Evolutionary conservation across 2,329 filamentous ascomycete species (phyloP), one percentile per base, ranked within the genome.

Genomic region (Penicillium sp.): DNA sequence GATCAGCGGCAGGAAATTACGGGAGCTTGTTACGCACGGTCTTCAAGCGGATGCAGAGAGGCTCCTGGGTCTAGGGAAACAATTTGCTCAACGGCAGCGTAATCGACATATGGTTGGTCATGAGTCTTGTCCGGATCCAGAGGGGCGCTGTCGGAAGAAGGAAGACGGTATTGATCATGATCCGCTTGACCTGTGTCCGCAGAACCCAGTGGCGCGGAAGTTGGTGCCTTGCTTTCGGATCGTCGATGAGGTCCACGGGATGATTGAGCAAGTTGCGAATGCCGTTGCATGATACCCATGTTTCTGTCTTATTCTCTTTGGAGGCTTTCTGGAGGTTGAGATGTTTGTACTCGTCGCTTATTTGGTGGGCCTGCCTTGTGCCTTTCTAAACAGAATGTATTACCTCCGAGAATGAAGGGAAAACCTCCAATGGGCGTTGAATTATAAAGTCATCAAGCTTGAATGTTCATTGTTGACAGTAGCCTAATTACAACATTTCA

Each of bases 141-240:
- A 63, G 41, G 63, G 61, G 2, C 50, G 52, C 8, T 65, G 62
- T 54, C 56, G 60, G 41, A 63, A 51, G 27, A 55, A 60, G 31
- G 55, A 60, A 22, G 39, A 55, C 14, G 53, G 54, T 0, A 36
- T 51, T 30, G 51, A 58, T 48, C 58, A 57, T 30, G 62, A 65
- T 30, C 60, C 59, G 16, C 55, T 59, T 4, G 63, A 65, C 45
- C 30, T 65, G 4, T 65, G 63, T 49, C 62, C 63, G 2, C 57
- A 59, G 25, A 58, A 54, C 42, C 48, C 61, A 2, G 42, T 51
- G 22, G 59, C 57, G 6, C 47, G 57, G 41, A 58, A 56, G 19
- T 42, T 64, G 53, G 54, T 59, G 14, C 62, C 62, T 22, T 64
- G 62, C 47, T 63, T 63, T 41, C 59, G 62, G 6, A 63, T 65